Evolutionary conservation across 768 basidiomycete species (phyloP).

Genomic region (Lactifluus subvellereus): DNA sequence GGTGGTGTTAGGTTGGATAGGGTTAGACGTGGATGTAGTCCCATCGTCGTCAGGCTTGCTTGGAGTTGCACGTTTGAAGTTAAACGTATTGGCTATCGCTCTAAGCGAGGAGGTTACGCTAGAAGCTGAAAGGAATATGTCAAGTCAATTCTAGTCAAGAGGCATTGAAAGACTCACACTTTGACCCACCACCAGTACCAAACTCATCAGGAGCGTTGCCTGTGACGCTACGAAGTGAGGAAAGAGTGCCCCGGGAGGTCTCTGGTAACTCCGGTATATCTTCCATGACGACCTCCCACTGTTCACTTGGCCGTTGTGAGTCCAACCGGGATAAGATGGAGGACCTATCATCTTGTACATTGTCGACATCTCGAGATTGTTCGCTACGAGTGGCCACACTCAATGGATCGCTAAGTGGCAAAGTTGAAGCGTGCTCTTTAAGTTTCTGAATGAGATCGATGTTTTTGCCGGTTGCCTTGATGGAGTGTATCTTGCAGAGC

Average conservation of each 20-base stretch:
- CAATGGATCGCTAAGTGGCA: slow-evolving; percentile 45
- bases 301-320: slow-evolving; percentile 58
- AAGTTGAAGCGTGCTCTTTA: slow-evolving; percentile 57
- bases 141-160: not conserved
- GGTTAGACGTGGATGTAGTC: slow-evolving; percentile 28
- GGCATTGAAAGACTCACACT: slow-evolving; percentile 36
- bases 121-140: slow-evolving; percentile 37
- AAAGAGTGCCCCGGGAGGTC: slow-evolving; percentile 42
- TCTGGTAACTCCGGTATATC: slow-evolving; percentile 67
- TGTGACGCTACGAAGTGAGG: slow-evolving; percentile 39
- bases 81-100: slow-evolving; percentile 69
- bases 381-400: slow-evolving; percentile 53
- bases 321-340: slow-evolving; percentile 5
- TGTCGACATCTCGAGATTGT: slow-evolving; percentile 29
- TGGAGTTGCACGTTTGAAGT: slow-evolving; percentile 51
- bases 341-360: slow-evolving; percentile 22
- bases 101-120: slow-evolving; percentile 67
- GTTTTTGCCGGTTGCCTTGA: slow-evolving; percentile 81
- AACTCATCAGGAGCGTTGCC: slow-evolving; percentile 54
- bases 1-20: slow-evolving; percentile 31
- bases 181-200: slow-evolving; percentile 55
- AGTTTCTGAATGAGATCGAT: slow-evolving; percentile 64
- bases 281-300: slow-evolving; percentile 87
- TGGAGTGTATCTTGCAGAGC: slow-evolving; percentile 75
- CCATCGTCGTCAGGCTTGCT: slow-evolving; percentile 27